These are phyloP conservation scores for Scorias spongiosa DNA, from an alignment of 2,329 filamentous ascomycete genomes.

Conservation along the genomic window DNA sequence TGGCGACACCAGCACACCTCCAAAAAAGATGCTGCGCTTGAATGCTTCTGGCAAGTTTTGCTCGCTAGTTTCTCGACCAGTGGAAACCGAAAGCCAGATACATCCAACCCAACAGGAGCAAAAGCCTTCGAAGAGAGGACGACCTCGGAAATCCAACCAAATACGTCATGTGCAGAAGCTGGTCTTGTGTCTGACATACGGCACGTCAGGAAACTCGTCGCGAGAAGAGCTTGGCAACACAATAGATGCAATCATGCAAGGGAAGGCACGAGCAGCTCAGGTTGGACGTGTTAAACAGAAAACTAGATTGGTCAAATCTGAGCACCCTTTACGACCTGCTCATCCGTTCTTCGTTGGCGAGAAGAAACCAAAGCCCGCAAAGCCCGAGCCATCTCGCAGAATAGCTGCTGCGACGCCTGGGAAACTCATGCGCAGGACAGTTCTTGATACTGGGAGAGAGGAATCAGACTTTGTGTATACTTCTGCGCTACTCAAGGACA, in stretches of 20 bases:
- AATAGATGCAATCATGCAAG: conserved; percentile 48
- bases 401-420: conserved; percentile 31
- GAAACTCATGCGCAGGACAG: conserved; percentile 20
- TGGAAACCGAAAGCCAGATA: conserved; percentile 5
- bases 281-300: background rate
- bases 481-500: conserved; percentile 18
- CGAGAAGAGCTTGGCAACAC: conserved; percentile 39
- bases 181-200: conserved; percentile 35
- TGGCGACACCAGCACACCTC: conserved; percentile 8
- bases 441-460: conserved; percentile 5
- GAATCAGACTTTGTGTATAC: conserved; percentile 8
- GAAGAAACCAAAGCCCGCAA: conserved; percentile 15
- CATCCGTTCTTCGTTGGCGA: conserved; percentile 60
- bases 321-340: conserved; percentile 16
- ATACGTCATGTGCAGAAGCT: conserved; percentile 7
- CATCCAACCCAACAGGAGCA: conserved; percentile 2
- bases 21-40: conserved; percentile 24
- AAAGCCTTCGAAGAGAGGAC: conserved; percentile 13
- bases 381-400: conserved; percentile 16
- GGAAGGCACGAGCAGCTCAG: conserved; percentile 18
- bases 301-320: background rate
- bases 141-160: conserved; percentile 15
- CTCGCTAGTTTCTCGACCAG: conserved; percentile 20
- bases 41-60: conserved; percentile 32
- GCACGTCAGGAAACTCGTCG: conserved; percentile 27